Base-by-base conservation (phyloP, 352 stramenopile genomes). In the Nothophytophthora sp. region DNA sequence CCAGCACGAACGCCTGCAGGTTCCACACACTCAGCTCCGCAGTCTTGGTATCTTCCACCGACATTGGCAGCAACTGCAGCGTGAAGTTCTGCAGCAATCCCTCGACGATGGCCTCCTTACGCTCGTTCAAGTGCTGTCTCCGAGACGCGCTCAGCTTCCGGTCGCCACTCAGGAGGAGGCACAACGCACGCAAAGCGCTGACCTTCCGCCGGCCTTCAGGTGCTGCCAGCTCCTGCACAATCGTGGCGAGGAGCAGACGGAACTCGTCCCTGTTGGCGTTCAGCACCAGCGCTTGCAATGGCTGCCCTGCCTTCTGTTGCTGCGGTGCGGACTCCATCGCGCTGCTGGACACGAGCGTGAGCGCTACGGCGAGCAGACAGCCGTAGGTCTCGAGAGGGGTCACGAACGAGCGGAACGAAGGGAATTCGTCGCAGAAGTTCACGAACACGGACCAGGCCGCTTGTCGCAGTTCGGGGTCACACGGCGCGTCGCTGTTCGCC, bases 261-360 rank as follows among this genome's bases (percentile, higher is more conserved):
- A 86, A 91, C 46, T 95, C 84, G 32, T 81, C 65, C 47, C 79
- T 88, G 63, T 82, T 91, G 6, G 79, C 63, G 48, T 76, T 76
- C n/a, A 50, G 30, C 3, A 92, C 45, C 8, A 95, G 22, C 8
- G 51, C 54, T 38, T 74, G 65, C 8, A 89, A 59, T 20, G 75
- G 59, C 22, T 50, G 20, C 36, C 61, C 47, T 11, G 44, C 39
- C 28, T 52, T 65, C 27, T 55, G 20, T 12, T 56, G 25, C 1
- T 40, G 52, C 7, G 18, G 23, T 29, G 16, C 46, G 25, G 10
- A n/a, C n/a, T n/a, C 6, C 5, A 5, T 30, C 6, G 10, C 15
- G 25, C 39, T 35, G 13, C 37, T 36, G 13, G 63, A 63, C 23
- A 53, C 48, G 19, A 69, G 55, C 29, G 55, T 38, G 51, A 75